These are phyloP conservation scores for Trametes elegans DNA, from an alignment of 768 basidiomycete genomes.

Conservation along the genomic window DNA sequence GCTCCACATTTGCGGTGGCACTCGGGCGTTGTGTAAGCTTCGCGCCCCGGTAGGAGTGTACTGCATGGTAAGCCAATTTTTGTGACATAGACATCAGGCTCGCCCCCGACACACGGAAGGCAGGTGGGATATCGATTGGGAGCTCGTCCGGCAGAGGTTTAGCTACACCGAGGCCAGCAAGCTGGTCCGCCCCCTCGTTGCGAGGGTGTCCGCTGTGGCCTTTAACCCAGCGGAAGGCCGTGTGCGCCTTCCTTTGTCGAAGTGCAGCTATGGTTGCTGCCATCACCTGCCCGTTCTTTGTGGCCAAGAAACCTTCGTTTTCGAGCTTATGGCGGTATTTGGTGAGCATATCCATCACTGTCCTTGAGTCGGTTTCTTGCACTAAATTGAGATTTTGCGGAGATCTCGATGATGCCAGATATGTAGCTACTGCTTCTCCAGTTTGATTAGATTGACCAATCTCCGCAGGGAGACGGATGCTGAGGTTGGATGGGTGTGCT, in stretches of 20 bases:
- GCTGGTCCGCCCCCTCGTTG: not conserved
- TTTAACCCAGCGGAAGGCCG: slow-evolving; percentile 2
- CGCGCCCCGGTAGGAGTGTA: no score
- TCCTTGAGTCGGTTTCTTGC: slow-evolving; percentile 25
- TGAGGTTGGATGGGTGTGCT: not conserved
- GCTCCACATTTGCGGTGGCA: not conserved
- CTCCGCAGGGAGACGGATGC: not conserved
- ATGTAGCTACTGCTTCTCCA: not conserved
- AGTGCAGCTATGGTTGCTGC: not conserved
- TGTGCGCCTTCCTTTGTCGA: not conserved
- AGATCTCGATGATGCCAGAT: not conserved
- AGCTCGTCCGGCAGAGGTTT: not conserved
- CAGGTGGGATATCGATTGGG: no score
- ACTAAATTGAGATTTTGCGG: not conserved
- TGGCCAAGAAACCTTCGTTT: slow-evolving; percentile 26
- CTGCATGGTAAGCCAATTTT: not conserved
- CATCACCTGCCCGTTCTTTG: slow-evolving; percentile 15
- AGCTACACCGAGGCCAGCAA: not conserved
- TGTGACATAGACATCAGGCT: not conserved
- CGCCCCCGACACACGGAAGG: not conserved
- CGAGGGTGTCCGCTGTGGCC: not conserved
- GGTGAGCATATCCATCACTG: slow-evolving; percentile 17
- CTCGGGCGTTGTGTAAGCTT: no score
- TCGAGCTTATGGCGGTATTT: slow-evolving; percentile 26
- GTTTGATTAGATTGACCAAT: not conserved